Conservation (phyloP, 805 yeast genomes). For the Wickerhamiella brachini region DNA sequence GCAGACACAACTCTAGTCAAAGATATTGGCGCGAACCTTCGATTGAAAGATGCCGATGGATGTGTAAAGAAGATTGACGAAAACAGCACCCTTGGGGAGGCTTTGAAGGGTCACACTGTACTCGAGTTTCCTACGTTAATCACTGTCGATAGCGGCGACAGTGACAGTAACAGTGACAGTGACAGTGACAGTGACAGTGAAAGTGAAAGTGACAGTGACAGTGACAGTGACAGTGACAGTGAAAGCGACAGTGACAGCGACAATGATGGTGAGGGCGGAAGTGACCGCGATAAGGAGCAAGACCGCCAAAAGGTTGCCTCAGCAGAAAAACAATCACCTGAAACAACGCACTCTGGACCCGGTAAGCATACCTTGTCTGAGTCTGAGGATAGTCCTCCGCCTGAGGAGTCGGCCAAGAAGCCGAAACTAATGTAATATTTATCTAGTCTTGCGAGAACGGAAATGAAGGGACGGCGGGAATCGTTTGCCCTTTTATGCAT, state of each 20-base stretch:
- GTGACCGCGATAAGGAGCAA: too few relatives aligned
- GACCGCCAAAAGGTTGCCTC: neutral
- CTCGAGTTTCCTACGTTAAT: slow-evolving; percentile 65
- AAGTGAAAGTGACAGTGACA: slow-evolving; percentile 5
- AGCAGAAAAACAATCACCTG: neutral
- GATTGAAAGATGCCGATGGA: slow-evolving; percentile 14
- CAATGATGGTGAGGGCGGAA: neutral
- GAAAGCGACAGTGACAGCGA: neutral
- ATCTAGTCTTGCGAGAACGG: slow-evolving; percentile 2
- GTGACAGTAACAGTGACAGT: slow-evolving; percentile 8
- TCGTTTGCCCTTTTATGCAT: slow-evolving; percentile 6
- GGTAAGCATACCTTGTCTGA: neutral
- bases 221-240: neutral
- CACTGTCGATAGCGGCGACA: slow-evolving; percentile 12
- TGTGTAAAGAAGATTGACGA: slow-evolving; percentile 11
- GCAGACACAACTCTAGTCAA: slow-evolving; percentile 4
- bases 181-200: slow-evolving; percentile 10
- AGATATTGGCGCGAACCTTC: slow-evolving; percentile 4
- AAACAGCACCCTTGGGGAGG: slow-evolving; percentile 30
- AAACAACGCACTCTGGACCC: neutral
- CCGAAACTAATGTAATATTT: neutral
- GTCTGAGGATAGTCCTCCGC: neutral
- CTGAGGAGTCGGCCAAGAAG: neutral
- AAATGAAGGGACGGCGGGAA: slow-evolving; percentile 8
- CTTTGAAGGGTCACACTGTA: slow-evolving; percentile 43